phyloP scores from a whole-genome alignment of 75 land plant genomes.

The Sequoiadendron giganteum region DNA sequence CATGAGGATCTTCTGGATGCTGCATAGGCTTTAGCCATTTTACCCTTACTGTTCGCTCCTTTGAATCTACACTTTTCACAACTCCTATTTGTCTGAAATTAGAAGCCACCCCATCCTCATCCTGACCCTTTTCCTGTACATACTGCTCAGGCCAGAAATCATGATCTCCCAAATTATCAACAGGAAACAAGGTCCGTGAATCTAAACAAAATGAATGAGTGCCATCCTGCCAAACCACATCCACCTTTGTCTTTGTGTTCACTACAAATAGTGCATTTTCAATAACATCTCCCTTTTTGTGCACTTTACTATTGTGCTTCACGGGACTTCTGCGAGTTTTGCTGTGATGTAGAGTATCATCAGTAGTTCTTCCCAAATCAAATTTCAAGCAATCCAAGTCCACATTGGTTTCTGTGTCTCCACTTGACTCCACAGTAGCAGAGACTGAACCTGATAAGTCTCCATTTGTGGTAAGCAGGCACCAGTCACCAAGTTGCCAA shows the following conservation, averaged over 20 bases:
- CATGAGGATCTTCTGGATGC: slow-evolving; percentile 24
- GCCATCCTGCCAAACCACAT: slow-evolving; percentile 96
- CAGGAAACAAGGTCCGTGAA: slow-evolving; percentile 56
- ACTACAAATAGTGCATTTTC: slow-evolving; percentile 47
- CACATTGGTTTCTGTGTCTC: neutral
- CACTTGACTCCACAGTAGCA: neutral
- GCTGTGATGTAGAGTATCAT: neutral
- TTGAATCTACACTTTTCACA: slow-evolving; percentile 74
- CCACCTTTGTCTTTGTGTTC: slow-evolving; percentile 61
- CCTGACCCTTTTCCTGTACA: slow-evolving; percentile 63
- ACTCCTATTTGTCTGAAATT: slow-evolving; percentile 56
- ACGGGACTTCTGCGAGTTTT: neutral
- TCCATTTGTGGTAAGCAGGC: slow-evolving; percentile 33
- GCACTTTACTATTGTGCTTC: slow-evolving; percentile 17
- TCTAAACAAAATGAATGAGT: slow-evolving; percentile 37
- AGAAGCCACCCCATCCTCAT: slow-evolving; percentile 38
- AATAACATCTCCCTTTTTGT: slow-evolving; percentile 21
- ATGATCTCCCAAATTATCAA: slow-evolving; percentile 59
- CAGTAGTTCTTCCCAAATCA: neutral
- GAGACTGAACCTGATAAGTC: neutral
- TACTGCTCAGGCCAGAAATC: slow-evolving; percentile 91
- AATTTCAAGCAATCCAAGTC: neutral
- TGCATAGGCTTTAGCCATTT: slow-evolving; percentile 44
- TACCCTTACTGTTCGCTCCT: slow-evolving; percentile 76
- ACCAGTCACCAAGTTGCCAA: slow-evolving; percentile 95